phyloP scores from a whole-genome alignment of 345 rosid species.

The Citrus inodora region DNA sequence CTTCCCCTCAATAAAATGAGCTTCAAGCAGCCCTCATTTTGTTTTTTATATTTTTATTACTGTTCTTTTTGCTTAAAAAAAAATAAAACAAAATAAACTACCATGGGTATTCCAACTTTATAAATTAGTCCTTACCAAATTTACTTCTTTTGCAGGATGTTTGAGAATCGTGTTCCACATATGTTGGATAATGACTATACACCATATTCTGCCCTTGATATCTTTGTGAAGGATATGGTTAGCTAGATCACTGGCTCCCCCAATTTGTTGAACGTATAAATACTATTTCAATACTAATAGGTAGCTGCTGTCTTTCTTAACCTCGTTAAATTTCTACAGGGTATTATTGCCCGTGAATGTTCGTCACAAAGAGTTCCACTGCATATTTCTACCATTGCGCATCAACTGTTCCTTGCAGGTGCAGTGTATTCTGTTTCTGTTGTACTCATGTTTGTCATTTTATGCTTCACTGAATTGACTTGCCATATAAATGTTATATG shows the following conservation, averaged over 20 bases:
- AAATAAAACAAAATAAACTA: neutral
- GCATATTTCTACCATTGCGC: conserved; percentile 73
- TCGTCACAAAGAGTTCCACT: conserved; percentile 74
- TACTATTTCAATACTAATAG: neutral
- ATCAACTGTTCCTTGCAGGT: conserved; percentile 88
- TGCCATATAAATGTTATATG: neutral
- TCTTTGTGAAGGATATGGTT: conserved; percentile 97
- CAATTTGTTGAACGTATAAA: neutral
- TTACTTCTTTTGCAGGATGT: conserved; percentile 69
- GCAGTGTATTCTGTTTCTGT: conserved; percentile 6
- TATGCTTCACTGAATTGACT: neutral
- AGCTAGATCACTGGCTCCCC: conserved; percentile 19
- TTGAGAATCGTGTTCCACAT: conserved; percentile 96
- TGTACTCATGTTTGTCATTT: neutral
- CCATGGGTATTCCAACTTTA: neutral
- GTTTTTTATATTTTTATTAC: neutral
- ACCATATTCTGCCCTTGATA: conserved; percentile 92
- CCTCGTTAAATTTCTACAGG: conserved; percentile 45
- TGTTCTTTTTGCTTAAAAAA: no score
- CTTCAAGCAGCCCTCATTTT: neutral
- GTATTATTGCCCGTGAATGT: conserved; percentile 79
- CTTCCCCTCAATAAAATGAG: neutral
- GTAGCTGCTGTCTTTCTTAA: neutral
- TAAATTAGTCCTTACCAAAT: neutral
- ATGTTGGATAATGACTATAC: conserved; percentile 92